Percentiles rank a stretch among this genome's conserved stretches.
Evolutionary conservation across 2,329 filamentous ascomycete genomes (phyloP).

Genomic region (Sclerotinia spermophila): DNA sequence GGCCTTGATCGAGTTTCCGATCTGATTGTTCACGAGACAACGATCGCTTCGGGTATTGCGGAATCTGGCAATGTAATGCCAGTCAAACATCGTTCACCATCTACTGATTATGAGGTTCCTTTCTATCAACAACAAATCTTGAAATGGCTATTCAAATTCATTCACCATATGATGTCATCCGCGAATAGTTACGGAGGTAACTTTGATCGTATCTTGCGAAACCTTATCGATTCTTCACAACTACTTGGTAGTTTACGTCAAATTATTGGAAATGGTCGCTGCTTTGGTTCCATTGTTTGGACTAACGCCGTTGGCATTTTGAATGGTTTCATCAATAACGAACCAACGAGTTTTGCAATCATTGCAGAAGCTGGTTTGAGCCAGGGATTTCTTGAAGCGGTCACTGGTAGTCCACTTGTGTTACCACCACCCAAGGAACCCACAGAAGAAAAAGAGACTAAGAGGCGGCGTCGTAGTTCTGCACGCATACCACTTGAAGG

Average conservation of each 20-base stretch:
- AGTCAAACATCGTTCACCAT: conserved; percentile 67
- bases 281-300: conserved; percentile 93
- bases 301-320: conserved; percentile 88
- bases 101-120: conserved; percentile 89
- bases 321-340: conserved; percentile 96
- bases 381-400: conserved; percentile 76
- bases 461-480: conserved; percentile 1
- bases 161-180: conserved; percentile 90
- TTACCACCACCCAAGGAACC: conserved; percentile 30
- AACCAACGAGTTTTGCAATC: conserved; percentile 93
- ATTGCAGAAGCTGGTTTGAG: conserved; percentile 93
- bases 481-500: conserved; percentile 10
- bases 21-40: conserved; percentile 75
- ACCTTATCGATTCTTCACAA: conserved; percentile 88
- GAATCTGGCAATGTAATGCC: conserved; percentile 68
- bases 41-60: conserved; percentile 63
- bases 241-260: conserved; percentile 74
- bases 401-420: conserved; percentile 54
- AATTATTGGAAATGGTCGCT: conserved; percentile 73
- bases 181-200: conserved; percentile 67
- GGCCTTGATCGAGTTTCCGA: conserved; percentile 90
- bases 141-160: conserved; percentile 91
- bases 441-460: conserved; percentile 19
- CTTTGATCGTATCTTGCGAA: conserved; percentile 84
- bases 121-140: conserved; percentile 92